A percentile compares a stretch with the other conserved stretches of the same genome.
phyloP scores from a whole-genome alignment of 371 early-diverging fungal species.

The Batrachochytrium dendrobatidis region DNA sequence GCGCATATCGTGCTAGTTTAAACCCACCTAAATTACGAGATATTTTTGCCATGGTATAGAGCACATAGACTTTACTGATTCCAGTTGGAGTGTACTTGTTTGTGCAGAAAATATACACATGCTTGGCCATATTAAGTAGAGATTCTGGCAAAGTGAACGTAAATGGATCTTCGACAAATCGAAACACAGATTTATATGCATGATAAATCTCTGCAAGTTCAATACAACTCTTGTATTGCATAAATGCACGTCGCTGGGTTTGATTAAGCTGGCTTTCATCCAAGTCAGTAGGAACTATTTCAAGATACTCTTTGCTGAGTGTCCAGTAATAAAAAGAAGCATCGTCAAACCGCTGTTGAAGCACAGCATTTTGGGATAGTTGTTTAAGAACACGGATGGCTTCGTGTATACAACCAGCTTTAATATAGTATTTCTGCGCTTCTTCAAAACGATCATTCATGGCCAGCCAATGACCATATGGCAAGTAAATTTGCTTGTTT shows the following conservation, averaged over 20 bases:
- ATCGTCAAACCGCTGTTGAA: conserved; percentile 38
- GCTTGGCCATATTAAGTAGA: conserved; percentile 40
- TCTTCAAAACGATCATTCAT: conserved; percentile 39
- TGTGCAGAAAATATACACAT: conserved; percentile 19
- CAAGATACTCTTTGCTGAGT: conserved; percentile 28
- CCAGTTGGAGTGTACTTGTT: conserved; percentile 22
- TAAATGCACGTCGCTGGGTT: conserved; percentile 13
- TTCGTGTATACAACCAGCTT: conserved; percentile 39
- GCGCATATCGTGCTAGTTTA: conserved; percentile 33
- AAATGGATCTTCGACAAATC: conserved; percentile 47
- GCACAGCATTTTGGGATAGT: conserved; percentile 33
- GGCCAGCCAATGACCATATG: conserved; percentile 46
- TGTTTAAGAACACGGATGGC: conserved; percentile 38
- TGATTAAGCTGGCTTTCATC: conserved; percentile 10
- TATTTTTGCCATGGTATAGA: conserved; percentile 38
- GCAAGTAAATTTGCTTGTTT: conserved; percentile 28
- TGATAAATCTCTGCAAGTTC: conserved; percentile 41
- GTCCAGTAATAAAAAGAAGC: conserved; percentile 40
- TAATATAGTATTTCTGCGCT: conserved; percentile 41
- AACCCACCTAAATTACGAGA: conserved; percentile 29
- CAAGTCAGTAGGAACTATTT: conserved; percentile 21
- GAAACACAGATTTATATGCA: conserved; percentile 35
- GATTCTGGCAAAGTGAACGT: conserved; percentile 39
- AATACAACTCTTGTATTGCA: conserved; percentile 12
- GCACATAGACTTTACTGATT: conserved; percentile 30